Base-by-base conservation (phyloP, 345 rosid genomes). In the Ceriops decandra region DNA sequence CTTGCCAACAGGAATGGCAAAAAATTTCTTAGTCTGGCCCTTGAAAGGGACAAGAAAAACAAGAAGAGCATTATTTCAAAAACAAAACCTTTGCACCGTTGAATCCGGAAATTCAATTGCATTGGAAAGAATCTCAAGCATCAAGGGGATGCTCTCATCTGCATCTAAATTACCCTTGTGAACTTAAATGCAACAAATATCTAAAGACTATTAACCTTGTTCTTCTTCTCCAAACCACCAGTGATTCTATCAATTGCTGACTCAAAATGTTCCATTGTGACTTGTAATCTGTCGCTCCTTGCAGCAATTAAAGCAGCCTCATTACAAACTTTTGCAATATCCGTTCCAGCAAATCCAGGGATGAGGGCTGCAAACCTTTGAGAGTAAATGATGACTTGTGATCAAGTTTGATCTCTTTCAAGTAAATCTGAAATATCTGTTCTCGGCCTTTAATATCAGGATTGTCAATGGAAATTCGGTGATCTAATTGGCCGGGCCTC, bases 231-330 rank as follows among this genome's bases (percentile, higher is more conserved):
- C 78, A 90, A 87, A 72, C 99, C 98, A 73, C 97, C 98, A 61
- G 88, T 91, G 64, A 90, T 78, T 82, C 96, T 82, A 73, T 95
- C 99, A 72, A 90, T 90, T 1, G 98, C 98, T 38, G 96, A 75
- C 78, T 91, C 99, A 78, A 95, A 95, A 57, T 95, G 91, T 2
- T 84, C 87, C 99, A 91, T 86, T 0, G 84, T 84, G 42, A 91
- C 85, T 36, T 67, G 77, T 0, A 65, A 56, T 32, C 68, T 73
- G 76, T 85, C 96, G 15, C 62, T 66, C 82, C 98, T 91, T 28
- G 98, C 96, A 9, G 95, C 93, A 68, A 95, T 87, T 67, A 95
- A 78, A 72, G 96, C 99, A n/a, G 96, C 99, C 73, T 95, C 99
- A 60, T 95, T 95, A 77, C 93, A 86, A 32, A 95, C 93, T 79